Base-by-base conservation (phyloP, 257 asterid genomes). In the Paulownia fortunei region DNA sequence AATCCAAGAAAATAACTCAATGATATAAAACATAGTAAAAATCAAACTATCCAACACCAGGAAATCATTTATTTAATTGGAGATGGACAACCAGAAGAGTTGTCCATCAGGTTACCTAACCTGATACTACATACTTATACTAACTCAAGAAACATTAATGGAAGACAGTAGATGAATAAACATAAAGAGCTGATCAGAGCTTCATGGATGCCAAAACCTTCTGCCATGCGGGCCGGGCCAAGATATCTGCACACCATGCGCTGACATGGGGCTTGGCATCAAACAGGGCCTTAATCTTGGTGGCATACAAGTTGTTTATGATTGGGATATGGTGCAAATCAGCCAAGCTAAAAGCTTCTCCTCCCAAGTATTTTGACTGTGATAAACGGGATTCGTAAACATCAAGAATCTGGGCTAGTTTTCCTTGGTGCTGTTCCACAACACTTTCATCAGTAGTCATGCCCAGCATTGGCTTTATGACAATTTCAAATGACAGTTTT, bases 141-240 rank as follows among this genome's bases (percentile, higher is more conserved):
- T 13, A 41, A 41, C 47, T 41, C 13, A 41, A 7, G 47, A 41
- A 41, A 41, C 47, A 41, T 8, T 13, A 44, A 2, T 30, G 36
- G 36, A 30, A 30, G 36, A 30, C 36, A 30, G 3, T 30, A 44
- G 10, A 44, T 4, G n/a, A 12, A 0, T 41, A 3, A 11, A 8
- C 13, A n/a, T 0, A 54, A 54, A 4, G 12, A 18, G 11, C 69
- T 37, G 16, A 65, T 39, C 72, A 71, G 47, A 30, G 7, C 71
- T 73, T 73, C 70, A 59, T 42, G 11, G 24, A n/a, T 4, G 47
- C 60, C 76, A 41, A 6, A 30, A 82, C 86, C 87, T 82, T 89
- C 11, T 70, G 26, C 93, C 93, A 87, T 4, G 89, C 83, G 2
- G 88, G 85, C 84, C 93, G 84, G 3, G 86, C 91, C 82, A 87